phyloP scores from a whole-genome alignment of 2,329 filamentous ascomycete species.

The Aulographum hederae region DNA sequence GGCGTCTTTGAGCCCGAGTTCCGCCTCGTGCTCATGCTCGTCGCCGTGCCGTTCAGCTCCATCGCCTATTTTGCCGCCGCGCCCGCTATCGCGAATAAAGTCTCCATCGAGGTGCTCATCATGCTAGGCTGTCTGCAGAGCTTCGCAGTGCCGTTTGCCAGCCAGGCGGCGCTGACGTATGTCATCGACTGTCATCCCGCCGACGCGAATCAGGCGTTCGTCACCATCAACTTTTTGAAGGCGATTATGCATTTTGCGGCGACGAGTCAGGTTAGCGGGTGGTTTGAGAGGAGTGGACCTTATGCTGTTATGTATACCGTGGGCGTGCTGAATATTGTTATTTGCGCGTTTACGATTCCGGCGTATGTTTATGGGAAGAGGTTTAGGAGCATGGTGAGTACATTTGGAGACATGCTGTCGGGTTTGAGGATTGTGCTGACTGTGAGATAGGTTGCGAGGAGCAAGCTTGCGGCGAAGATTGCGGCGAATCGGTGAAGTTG shows the following conservation, averaged over 20 bases:
- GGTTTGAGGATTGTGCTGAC: no score
- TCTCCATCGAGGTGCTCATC: slow-evolving; percentile 14
- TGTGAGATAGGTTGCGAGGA: no score
- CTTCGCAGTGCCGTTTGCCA: slow-evolving; percentile 27
- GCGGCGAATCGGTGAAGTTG: no score
- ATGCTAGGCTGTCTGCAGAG: slow-evolving; percentile 27
- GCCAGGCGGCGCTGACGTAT: slow-evolving; percentile 31
- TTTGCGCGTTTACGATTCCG: slow-evolving; percentile 28
- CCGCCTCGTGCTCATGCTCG: slow-evolving; percentile 9
- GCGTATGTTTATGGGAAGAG: slow-evolving; percentile 32
- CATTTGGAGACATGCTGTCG: no score
- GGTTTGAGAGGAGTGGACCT: slow-evolving; percentile 12
- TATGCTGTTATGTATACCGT: slow-evolving; percentile 13
- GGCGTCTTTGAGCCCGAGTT: slow-evolving; percentile 14
- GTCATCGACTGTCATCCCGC: slow-evolving; percentile 29
- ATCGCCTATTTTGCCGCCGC: slow-evolving; percentile 21
- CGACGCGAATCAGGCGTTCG: slow-evolving; percentile 30
- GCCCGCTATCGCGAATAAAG: slow-evolving; percentile 5
- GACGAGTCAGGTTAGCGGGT: slow-evolving; percentile 20
- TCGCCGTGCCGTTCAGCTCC: slow-evolving; percentile 7
- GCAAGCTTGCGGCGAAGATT: no score
- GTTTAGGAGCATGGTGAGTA: slow-evolving; percentile 14
- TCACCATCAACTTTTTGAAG: slow-evolving; percentile 32
- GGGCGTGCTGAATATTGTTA: slow-evolving; percentile 20
- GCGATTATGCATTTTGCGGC: slow-evolving; percentile 26